These are phyloP conservation scores for Pseudocercospora eumusae DNA, from an alignment of 2,329 filamentous ascomycete species.

Conservation along the genomic window DNA sequence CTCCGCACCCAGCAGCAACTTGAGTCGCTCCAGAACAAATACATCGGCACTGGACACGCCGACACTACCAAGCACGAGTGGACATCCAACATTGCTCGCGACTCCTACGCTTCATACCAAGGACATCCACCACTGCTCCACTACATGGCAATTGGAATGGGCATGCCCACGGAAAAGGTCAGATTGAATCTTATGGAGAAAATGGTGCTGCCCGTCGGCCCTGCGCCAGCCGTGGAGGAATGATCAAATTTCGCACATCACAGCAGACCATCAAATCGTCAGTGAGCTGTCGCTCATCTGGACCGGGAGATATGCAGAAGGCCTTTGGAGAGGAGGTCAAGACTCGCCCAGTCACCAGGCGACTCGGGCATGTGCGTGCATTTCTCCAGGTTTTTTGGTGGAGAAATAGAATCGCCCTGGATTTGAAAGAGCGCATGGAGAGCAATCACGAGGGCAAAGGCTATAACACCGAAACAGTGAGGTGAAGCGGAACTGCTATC, in stretches of 20 bases:
- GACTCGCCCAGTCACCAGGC: neutral
- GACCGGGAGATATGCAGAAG: neutral
- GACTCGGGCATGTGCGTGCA: neutral
- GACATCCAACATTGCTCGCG: conserved; percentile 91
- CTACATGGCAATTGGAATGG: conserved; percentile 87
- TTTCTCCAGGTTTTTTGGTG: neutral
- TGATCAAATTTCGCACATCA: conserved; percentile 13
- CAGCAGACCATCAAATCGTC: neutral
- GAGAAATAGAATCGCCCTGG: neutral
- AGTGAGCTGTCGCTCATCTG: neutral
- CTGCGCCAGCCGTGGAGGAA: conserved; percentile 33
- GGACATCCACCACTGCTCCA: conserved; percentile 86
- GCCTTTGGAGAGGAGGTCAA: neutral
- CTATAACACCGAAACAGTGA: neutral
- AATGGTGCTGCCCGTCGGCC: conserved; percentile 64
- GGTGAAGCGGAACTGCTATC: neutral
- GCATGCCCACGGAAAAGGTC: conserved; percentile 75
- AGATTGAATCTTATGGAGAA: conserved; percentile 76
- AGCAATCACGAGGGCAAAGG: neutral
- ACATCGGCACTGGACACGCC: conserved; percentile 91
- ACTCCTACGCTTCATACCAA: conserved; percentile 84
- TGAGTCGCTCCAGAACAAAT: conserved; percentile 92
- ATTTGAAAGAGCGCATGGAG: neutral
- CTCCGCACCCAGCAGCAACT: conserved; percentile 97
- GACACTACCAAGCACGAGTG: conserved; percentile 98